A percentile compares a stretch with the other conserved stretches of the same genome.
Conservation (phyloP, 306 rosid species). For the Dalbergia cultrata region DNA sequence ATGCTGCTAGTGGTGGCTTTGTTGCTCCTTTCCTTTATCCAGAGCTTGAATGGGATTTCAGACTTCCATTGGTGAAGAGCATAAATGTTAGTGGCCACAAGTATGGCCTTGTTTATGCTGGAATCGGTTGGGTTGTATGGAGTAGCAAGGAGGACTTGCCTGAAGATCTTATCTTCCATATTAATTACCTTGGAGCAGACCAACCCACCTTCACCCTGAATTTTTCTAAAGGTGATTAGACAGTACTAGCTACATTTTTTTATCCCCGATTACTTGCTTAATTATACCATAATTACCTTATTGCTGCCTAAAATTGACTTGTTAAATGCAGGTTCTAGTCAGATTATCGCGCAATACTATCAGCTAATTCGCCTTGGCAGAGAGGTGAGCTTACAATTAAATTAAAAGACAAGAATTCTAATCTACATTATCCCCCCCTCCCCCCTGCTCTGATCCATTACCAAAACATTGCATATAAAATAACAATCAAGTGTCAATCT, state of each 20-base stretch:
- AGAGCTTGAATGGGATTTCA: slow-evolving; percentile 87
- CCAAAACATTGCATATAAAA: background rate
- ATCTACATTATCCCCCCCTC: background rate
- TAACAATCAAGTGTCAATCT: background rate
- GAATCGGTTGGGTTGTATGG: slow-evolving; percentile 83
- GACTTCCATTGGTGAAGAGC: slow-evolving; percentile 83
- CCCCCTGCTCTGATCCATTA: background rate
- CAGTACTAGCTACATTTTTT: background rate
- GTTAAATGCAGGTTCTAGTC: slow-evolving; percentile 66
- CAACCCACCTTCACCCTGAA: slow-evolving; percentile 63
- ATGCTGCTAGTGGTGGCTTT: slow-evolving; percentile 89
- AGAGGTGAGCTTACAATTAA: slow-evolving; percentile 53
- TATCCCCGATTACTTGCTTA: slow-evolving; percentile 1
- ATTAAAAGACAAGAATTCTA: background rate
- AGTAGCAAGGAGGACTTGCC: slow-evolving; percentile 72
- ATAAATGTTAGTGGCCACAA: slow-evolving; percentile 90
- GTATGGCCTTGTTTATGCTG: slow-evolving; percentile 87
- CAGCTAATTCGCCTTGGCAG: slow-evolving; percentile 68
- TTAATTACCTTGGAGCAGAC: slow-evolving; percentile 60
- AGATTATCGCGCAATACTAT: slow-evolving; percentile 74
- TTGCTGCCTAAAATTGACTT: background rate
- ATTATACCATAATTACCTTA: background rate
- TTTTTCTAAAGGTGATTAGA: slow-evolving; percentile 53
- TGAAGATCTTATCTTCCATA: slow-evolving; percentile 68
- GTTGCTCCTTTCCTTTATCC: slow-evolving; percentile 83